Conservation (phyloP, 768 basidiomycete genomes). For the Russula vinacea region DNA sequence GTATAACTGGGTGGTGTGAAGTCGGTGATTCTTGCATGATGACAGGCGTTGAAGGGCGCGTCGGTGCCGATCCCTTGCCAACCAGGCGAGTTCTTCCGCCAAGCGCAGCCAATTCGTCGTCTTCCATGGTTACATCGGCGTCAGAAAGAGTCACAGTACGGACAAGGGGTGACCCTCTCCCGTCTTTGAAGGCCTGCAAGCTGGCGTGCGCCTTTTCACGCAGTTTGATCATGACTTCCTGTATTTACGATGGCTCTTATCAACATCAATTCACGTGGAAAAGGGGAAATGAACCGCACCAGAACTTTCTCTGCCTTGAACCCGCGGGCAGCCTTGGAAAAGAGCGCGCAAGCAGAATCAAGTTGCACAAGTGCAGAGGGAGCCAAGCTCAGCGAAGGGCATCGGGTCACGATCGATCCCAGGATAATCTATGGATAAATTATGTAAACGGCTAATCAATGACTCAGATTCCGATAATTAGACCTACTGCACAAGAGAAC, state of each 20-base stretch:
- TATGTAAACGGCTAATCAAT: not conserved
- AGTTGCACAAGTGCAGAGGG: conserved; percentile 70
- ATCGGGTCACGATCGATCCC: conserved; percentile 72
- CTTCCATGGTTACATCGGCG: conserved; percentile 52
- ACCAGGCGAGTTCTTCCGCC: conserved; percentile 64
- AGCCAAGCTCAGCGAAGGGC: conserved; percentile 75
- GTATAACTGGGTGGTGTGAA: conserved; percentile 70
- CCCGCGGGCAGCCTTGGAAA: conserved; percentile 62
- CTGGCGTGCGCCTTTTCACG: conserved; percentile 65
- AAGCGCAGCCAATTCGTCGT: conserved; percentile 56
- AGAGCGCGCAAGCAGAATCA: conserved; percentile 71
- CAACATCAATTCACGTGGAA: not conserved
- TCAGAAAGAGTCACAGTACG: conserved; percentile 40
- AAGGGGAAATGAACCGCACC: conserved; percentile 40
- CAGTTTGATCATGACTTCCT: conserved; percentile 64
- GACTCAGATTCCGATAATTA: not conserved
- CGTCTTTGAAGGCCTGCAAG: conserved; percentile 60
- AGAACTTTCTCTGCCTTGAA: conserved; percentile 64
- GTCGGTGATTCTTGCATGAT: conserved; percentile 61
- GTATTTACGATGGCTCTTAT: not conserved
- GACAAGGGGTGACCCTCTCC: conserved; percentile 45
- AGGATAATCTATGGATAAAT: conserved; percentile 54
- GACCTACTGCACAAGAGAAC: conserved; percentile 63
- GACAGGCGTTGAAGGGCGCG: conserved; percentile 35
- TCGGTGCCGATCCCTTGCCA: conserved; percentile 52